Evolutionary conservation across 192 early-diverging fungal genomes (phyloP).

Genomic region (Coemansia sp.): DNA sequence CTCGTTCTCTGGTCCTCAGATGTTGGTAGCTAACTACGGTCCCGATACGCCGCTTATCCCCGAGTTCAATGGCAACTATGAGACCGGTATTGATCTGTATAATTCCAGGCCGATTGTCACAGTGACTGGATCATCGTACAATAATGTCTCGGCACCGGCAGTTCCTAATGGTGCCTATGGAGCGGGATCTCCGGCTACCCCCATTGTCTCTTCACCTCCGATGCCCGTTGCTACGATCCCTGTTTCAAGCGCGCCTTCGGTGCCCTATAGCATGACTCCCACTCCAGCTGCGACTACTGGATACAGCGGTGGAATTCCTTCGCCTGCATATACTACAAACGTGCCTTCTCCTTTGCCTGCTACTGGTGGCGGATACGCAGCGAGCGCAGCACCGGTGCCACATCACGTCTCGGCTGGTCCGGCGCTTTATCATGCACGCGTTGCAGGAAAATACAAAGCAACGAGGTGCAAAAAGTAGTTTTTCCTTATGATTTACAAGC

Average conservation of each 20-base stretch:
- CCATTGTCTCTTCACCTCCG: not conserved
- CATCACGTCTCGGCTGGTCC: slow-evolving; percentile 8
- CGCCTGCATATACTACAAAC: not conserved
- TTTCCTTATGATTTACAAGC: not conserved
- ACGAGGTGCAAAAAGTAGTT: not conserved
- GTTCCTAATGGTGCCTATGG: not conserved
- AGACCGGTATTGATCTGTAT: slow-evolving; percentile 56
- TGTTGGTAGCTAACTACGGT: slow-evolving; percentile 61
- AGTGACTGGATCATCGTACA: slow-evolving; percentile 36
- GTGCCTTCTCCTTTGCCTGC: not conserved
- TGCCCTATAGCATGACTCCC: not conserved
- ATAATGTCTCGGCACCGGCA: slow-evolving; percentile 1
- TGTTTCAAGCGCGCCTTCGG: not conserved
- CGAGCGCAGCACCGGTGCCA: not conserved
- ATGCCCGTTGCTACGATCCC: not conserved
- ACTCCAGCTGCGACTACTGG: not conserved
- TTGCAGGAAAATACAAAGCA: slow-evolving; percentile 2
- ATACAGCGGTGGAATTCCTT: not conserved
- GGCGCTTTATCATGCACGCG: not conserved
- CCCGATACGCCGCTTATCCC: slow-evolving; percentile 56
- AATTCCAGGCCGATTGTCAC: slow-evolving; percentile 49
- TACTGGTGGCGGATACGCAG: not conserved
- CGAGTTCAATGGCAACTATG: slow-evolving; percentile 54
- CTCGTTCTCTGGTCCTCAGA: slow-evolving; percentile 43
- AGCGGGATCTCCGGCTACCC: not conserved